These are phyloP conservation scores for Plasmodium fragile DNA, from an alignment of 169 alveolate genomes.

Conservation along the genomic window DNA sequence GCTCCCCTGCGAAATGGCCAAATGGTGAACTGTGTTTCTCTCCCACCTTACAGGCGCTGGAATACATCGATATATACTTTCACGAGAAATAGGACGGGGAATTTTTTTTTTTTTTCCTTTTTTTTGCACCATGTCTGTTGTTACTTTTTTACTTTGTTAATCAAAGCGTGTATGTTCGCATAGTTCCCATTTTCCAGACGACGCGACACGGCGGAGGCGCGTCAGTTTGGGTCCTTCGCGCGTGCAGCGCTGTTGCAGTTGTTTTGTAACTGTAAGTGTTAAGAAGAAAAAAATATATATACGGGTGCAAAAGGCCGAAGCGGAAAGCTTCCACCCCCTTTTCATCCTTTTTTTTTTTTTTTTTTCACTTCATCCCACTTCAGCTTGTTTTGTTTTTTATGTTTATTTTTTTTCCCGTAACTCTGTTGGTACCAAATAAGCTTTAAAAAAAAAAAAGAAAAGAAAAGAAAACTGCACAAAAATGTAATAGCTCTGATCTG, in stretches of 20 bases:
- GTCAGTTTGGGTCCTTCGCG: background rate
- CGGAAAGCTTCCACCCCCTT: background rate
- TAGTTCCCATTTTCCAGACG: background rate
- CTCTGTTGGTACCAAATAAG: background rate
- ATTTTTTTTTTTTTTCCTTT: background rate
- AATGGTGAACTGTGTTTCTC: constrained; percentile 1
- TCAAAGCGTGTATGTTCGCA: background rate
- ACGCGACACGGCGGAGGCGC: background rate
- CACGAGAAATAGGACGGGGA: background rate
- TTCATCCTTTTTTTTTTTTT: background rate
- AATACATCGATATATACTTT: constrained; percentile 52
- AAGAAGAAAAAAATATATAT: background rate
- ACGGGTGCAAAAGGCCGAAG: background rate
- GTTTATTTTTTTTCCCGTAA: background rate
- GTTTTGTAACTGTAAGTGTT: background rate
- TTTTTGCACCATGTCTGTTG: background rate
- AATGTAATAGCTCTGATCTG: background rate
- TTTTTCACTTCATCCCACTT: background rate
- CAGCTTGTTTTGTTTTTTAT: background rate
- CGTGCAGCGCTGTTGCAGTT: background rate
- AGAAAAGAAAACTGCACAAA: background rate
- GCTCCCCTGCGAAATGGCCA: background rate
- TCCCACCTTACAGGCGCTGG: constrained; percentile 51
- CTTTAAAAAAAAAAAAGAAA: too few species aligned
- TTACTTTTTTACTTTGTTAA: background rate